Percentiles rank a stretch among this genome's conserved stretches.
Conservation (phyloP, 257 asterid species). For the Parsonsia alboflavescens region DNA sequence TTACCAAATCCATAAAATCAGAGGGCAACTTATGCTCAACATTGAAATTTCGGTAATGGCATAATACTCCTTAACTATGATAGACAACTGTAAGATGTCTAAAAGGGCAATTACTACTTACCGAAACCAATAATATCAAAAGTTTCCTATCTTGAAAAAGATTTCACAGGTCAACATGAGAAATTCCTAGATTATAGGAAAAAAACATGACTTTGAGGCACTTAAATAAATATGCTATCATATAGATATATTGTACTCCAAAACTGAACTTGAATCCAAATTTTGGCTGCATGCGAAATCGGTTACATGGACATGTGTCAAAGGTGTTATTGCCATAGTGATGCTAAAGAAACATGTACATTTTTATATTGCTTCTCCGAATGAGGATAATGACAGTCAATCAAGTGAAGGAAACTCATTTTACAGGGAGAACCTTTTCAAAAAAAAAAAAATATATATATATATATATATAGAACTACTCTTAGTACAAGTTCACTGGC, state of each 20-base stretch:
- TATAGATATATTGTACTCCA: background rate
- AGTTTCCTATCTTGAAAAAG: background rate
- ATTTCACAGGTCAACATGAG: background rate
- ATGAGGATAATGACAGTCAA: background rate
- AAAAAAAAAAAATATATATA: too few species aligned
- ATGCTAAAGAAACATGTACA: background rate
- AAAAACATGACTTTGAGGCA: background rate
- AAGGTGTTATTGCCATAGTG: background rate
- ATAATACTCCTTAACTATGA: background rate
- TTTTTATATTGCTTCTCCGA: background rate
- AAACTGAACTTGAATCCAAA: background rate
- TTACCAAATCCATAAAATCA: background rate
- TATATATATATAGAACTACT: background rate
- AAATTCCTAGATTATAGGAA: background rate
- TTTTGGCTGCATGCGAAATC: background rate
- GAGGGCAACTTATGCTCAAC: background rate
- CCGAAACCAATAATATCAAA: background rate
- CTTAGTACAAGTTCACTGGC: background rate
- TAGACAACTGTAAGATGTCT: background rate
- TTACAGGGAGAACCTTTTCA: background rate
- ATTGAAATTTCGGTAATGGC: background rate
- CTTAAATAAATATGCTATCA: background rate
- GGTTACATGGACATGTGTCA: background rate
- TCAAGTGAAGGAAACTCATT: background rate
- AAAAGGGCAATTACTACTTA: background rate